phyloP scores from a whole-genome alignment of 2,329 filamentous ascomycete genomes.

The Zalaria sp. region DNA sequence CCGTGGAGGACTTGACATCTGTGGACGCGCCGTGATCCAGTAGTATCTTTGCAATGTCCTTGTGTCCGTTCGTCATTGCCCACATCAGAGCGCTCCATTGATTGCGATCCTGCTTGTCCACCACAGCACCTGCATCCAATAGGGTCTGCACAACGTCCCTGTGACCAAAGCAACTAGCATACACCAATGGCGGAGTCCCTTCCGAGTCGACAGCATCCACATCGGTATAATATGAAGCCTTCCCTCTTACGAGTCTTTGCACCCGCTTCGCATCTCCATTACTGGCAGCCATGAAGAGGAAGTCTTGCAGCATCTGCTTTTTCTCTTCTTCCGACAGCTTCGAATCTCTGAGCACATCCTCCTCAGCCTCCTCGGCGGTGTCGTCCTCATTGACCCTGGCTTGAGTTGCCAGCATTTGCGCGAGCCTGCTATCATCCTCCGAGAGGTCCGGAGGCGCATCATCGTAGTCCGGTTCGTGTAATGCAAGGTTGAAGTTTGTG shows the following conservation, averaged over 20 bases:
- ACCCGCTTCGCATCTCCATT: constrained; percentile 85
- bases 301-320: constrained; percentile 66
- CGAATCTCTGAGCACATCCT: constrained; percentile 60
- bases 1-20: constrained; percentile 86
- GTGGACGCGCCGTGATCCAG: constrained; percentile 91
- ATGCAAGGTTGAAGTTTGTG: constrained; percentile 68
- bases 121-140: constrained; percentile 71
- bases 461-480: constrained; percentile 65
- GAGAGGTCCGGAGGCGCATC: constrained; percentile 38
- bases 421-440: constrained; percentile 75
- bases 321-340: constrained; percentile 67
- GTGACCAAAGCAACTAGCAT: constrained; percentile 96
- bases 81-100: constrained; percentile 98
- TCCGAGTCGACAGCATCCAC: constrained; percentile 84
- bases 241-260: constrained; percentile 57
- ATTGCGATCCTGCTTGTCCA: constrained; percentile 89
- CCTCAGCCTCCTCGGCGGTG: constrained; percentile 58
- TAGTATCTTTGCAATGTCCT: constrained; percentile 82
- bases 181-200: constrained; percentile 90
- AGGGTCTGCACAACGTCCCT: constrained; percentile 75
- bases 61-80: constrained; percentile 98
- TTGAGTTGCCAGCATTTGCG: constrained; percentile 93
- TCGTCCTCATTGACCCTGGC: constrained; percentile 61
- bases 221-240: constrained; percentile 62
- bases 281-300: constrained; percentile 86